Evolutionary conservation across 495 filamentous ascomycete species (phyloP).

Genomic region (Neurospora sp.): DNA sequence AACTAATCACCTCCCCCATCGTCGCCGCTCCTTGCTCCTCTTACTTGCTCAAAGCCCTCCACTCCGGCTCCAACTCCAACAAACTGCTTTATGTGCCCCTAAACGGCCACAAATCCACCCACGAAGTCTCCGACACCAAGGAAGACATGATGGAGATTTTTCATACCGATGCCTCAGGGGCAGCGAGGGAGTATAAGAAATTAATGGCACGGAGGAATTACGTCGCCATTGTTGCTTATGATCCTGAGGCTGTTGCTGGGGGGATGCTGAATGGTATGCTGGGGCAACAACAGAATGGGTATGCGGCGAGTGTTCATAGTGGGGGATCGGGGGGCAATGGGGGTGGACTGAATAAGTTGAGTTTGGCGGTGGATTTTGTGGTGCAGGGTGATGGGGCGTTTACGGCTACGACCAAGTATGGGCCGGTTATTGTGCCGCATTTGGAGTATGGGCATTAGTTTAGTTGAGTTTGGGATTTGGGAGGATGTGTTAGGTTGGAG

Average conservation of each 20-base stretch:
- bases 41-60: conserved; percentile 85
- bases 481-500: too few relatives aligned
- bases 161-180: conserved; percentile 56
- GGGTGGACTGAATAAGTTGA: conserved; percentile 15
- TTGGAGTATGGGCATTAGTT: conserved; percentile 65
- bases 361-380: conserved; percentile 91
- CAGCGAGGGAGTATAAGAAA: conserved; percentile 68
- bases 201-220: conserved; percentile 92
- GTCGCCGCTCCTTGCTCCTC: conserved; percentile 76
- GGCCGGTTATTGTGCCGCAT: conserved; percentile 89
- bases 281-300: conserved; percentile 9
- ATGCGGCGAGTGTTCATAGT: too few relatives aligned
- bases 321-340: too few relatives aligned
- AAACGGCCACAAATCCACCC: conserved; percentile 74
- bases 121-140: conserved; percentile 73
- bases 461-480: too few relatives aligned
- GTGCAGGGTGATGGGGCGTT: conserved; percentile 83
- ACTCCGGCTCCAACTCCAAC: conserved; percentile 88
- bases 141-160: conserved; percentile 99
- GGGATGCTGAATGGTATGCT: conserved; percentile 32
- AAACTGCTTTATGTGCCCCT: conserved; percentile 81
- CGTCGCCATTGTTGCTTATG: conserved; percentile 86
- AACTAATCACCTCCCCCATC: conserved; percentile 83
- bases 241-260: conserved; percentile 65
- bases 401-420: conserved; percentile 82